Conservation (phyloP, 2,329 filamentous ascomycete species). For the Ascochyta viciae-villosae region DNA sequence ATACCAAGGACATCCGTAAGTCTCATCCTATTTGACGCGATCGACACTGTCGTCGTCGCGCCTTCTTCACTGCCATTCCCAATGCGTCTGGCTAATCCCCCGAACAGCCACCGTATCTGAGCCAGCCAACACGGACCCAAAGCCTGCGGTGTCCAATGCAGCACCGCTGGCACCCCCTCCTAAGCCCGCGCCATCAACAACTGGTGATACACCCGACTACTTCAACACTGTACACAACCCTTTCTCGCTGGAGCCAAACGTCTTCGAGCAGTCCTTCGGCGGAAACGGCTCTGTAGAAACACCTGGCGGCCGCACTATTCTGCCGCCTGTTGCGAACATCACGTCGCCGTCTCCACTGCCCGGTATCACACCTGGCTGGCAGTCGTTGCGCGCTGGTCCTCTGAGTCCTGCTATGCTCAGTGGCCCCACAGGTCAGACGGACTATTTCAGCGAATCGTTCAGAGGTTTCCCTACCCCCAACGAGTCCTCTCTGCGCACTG, state of each 20-base stretch:
- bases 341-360: constrained; percentile 85
- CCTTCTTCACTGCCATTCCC: constrained; percentile 6
- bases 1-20: constrained; percentile 18
- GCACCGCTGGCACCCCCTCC: constrained; percentile 62
- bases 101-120: constrained; percentile 31
- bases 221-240: constrained; percentile 59
- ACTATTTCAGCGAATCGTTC: constrained; percentile 89
- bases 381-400: constrained; percentile 88
- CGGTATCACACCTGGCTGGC: constrained; percentile 80
- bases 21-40: constrained; percentile 5
- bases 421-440: constrained; percentile 72
- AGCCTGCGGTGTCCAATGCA: constrained; percentile 50
- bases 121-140: constrained; percentile 31
- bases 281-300: constrained; percentile 66
- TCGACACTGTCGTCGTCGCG: constrained; percentile 4
- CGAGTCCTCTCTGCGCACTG: constrained; percentile 91
- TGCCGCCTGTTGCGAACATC: constrained; percentile 88
- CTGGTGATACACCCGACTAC: constrained; percentile 57
- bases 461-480: constrained; percentile 92
- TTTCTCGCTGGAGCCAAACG: constrained; percentile 86
- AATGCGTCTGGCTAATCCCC: constrained; percentile 26
- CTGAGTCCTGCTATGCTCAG: constrained; percentile 97
- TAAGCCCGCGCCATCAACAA: constrained; percentile 52
- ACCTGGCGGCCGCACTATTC: constrained; percentile 73
- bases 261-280: constrained; percentile 91